Base-by-base conservation (phyloP, 176 grass and related monocot species). In the Hsuehochloa calcarea region DNA sequence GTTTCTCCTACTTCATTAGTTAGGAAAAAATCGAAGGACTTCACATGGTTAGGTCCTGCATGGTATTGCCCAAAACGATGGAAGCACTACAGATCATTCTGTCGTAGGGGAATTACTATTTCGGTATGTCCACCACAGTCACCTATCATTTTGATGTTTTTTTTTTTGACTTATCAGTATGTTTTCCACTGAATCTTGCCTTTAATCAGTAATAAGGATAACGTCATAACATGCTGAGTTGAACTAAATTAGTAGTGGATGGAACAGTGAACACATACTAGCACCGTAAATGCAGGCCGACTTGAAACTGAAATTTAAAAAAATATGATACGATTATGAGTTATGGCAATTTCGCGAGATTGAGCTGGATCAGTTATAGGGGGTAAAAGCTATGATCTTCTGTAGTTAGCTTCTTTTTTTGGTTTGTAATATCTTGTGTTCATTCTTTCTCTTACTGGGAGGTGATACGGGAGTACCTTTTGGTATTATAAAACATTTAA, bases 41-140 rank as follows among this genome's bases (percentile, higher is more conserved):
- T 95, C 58, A 78, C 85, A 81, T 98, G 96, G 96, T 63, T 95
- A 72, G 96, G 93, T 41, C 79, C 87, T 72, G 65, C 93, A 65
- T 87, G 85, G 91, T 72, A 79, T 44, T 98, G 96, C 69, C 80
- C 82, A 72, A 93, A 92, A 83, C 86, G 69, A 62, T 80, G 90
- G 81, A 98, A 92, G 31, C 96, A 98, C 73, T 93, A 98, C 81
- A 90, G 82, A 63, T 95, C 96, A 50, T 95, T 98, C 80, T 84
- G 76, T 31, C 82, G 86, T 15, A 88, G 86, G 29, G 96, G 96
- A 62, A 85, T 95, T 76, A 98, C 89, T 52, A 95, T 98, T 65
- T 95, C 93, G 67, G 96, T 98, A 90, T 85, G 91, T 34, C 65
- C 17, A 63, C 45, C 9, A 25, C 49, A 27, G 34, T 54, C 9